Evolutionary conservation across 2,329 filamentous ascomycete species (phyloP), one percentile per base, ranked within the genome.

Genomic region (Chrysoporthe cubensis): DNA sequence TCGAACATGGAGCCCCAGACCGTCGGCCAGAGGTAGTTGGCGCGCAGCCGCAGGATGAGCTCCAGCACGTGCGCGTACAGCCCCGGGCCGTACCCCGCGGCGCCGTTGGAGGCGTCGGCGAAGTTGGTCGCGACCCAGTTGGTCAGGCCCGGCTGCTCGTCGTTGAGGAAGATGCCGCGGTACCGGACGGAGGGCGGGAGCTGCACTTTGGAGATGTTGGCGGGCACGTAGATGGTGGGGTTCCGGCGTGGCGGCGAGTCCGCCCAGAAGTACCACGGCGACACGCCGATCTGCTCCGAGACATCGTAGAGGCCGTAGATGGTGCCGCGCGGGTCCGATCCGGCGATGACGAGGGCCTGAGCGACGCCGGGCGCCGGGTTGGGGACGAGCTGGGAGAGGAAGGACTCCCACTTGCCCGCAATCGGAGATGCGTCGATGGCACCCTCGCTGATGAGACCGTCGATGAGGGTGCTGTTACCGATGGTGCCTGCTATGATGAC

Each of bases 11-110:
- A 86, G 6, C 84, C 86, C 91, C 90, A 93, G 44, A 78, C 67
- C 8, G 77, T 71, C 0, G 91, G 91, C 91, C 91, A 93, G 62
- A 93, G 80, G 73, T 92, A 93, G 76, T 93, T 93, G 18, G 90
- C 90, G 48, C 87, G 84, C 40, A 91, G 82, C 7, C 91, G 84
- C 6, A 93, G 84, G 1, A 93, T 79, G 1, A 93, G 81, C 78
- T 93, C 91, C 70, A 91, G 92, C 26, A 93, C 86, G 26, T 86
- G 84, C 4, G 84, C 80, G 77, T 93, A 92, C 76, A 93, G 91
- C 4, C 86, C 83, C n/a, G 85, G 81, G 66, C 86, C 87, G 70
- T 83, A 86, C 1, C 82, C 83, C 5, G 78, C 69, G 3, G 80
- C 79, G 44, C 82, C 79, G 67, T 80, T 81, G n/a, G 78, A 79